Conservation (phyloP, 1,284 basidiomycete species). For the Fomitopsis schrenkii region DNA sequence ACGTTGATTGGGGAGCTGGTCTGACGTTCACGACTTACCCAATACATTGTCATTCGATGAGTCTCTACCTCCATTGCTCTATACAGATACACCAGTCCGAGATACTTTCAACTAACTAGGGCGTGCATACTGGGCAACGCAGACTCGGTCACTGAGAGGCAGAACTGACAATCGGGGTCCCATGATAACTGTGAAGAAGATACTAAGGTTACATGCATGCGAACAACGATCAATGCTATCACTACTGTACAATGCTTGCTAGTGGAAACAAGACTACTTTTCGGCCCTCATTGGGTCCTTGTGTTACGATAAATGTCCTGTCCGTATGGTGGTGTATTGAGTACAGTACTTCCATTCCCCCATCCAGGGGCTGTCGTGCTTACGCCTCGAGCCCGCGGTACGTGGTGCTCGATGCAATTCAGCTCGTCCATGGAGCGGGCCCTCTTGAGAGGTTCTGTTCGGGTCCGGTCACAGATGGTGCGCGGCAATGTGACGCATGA, state of each 20-base stretch:
- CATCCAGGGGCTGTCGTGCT: neutral
- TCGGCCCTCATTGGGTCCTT: neutral
- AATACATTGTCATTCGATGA: too few species aligned
- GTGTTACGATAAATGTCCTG: neutral
- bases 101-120: too few species aligned
- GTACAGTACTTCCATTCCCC: neutral
- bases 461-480: constrained; percentile 20
- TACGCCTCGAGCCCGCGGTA: neutral
- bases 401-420: neutral
- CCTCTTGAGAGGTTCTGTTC: neutral
- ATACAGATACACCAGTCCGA: too few species aligned
- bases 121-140: too few species aligned
- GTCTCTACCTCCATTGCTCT: too few species aligned
- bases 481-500: constrained; percentile 54
- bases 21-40: too few species aligned
- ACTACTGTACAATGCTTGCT: neutral
- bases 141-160: too few species aligned
- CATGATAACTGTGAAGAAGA: too few species aligned
- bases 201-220: neutral
- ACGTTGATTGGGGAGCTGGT: too few species aligned
- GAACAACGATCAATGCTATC: neutral
- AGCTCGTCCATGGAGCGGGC: neutral
- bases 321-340: neutral
- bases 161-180: too few species aligned
- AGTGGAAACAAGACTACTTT: neutral